Percentiles rank a stretch among this genome's conserved stretches.
phyloP scores from a whole-genome alignment of 2,329 filamentous ascomycete genomes.

The Fusarium verrucosum region DNA sequence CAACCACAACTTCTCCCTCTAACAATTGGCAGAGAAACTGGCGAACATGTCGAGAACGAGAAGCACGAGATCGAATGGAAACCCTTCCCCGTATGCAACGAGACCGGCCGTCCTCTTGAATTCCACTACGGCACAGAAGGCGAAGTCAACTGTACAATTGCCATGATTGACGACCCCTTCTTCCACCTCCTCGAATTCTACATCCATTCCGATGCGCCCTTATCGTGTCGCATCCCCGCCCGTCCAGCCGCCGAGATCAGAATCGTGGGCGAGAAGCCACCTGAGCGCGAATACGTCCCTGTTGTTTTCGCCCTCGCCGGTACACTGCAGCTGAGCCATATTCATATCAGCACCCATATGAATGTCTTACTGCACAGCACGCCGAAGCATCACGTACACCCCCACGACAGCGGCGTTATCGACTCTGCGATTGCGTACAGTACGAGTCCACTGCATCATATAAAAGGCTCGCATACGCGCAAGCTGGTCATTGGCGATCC shows the following conservation, averaged over 20 bases:
- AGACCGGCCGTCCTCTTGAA: conserved; percentile 83
- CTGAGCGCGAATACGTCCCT: conserved; percentile 74
- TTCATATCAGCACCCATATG: conserved; percentile 89
- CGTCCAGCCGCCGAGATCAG: conserved; percentile 70
- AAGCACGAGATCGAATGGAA: conserved; percentile 89
- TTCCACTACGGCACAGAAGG: conserved; percentile 84
- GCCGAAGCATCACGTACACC: conserved; percentile 69
- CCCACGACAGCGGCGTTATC: conserved; percentile 78
- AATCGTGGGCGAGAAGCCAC: conserved; percentile 61
- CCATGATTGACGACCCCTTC: conserved; percentile 79
- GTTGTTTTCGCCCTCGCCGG: conserved; percentile 89
- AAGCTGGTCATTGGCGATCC: conserved; percentile 89
- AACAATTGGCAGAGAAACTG: conserved; percentile 72
- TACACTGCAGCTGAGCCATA: conserved; percentile 85
- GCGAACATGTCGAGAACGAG: conserved; percentile 85
- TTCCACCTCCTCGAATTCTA: conserved; percentile 96
- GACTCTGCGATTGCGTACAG: conserved; percentile 90
- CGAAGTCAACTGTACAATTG: conserved; percentile 86
- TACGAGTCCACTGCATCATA: conserved; percentile 74
- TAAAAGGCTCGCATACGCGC: conserved; percentile 61
- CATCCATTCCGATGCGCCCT: conserved; percentile 93
- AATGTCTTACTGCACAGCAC: conserved; percentile 85
- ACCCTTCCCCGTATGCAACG: conserved; percentile 89
- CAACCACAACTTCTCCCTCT: background rate
- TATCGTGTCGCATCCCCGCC: conserved; percentile 88